Base-by-base conservation (phyloP, 192 early-diverging fungal species). In the Backusella liffmaniae region DNA sequence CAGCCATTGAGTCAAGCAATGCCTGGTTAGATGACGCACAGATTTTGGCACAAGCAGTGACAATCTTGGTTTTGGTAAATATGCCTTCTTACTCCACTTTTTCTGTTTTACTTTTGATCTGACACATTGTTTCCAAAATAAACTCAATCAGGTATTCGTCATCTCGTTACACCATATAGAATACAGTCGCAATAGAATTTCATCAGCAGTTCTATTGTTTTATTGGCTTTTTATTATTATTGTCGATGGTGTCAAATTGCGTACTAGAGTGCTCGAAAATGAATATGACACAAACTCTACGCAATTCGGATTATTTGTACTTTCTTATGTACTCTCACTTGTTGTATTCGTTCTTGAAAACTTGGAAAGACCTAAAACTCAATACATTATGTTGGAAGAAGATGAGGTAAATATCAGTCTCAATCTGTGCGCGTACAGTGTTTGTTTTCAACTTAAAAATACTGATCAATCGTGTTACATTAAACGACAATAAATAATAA, bases 121-220 rank as follows among this genome's bases (percentile, higher is more conserved):
- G 56, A 62, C 56, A 62, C 10, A 62, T 23, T 62, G 3, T 62
- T 62, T 62, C 56, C 12, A 29, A 62, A 62, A 62, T 29, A 1
- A 29, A 41, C 42, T 2, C 23, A 21, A 16, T 6, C 16, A 71
- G 70, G 6, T 81, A 18, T 78, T 80, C 30, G 84, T 73, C 5
- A 62, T 69, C 51, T 74, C 66, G 15, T 46, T 86, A 30, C 77
- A 82, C 39, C 75, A 84, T 29, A 13, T 75, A 26, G 77, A 84
- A 18, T 83, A 79, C 49, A 76, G 49, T 15, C 73, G 82, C n/a
- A 82, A 77, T 46, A 69, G 81, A 34, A 74, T 86, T 15, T 72
- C 89, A 12, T 91, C 91, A 9, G 80, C 86, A 6, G 73, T 88
- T 15, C 79, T 93, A 15, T 78, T 91, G 5, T 85, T 93, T 29